Evolutionary conservation across 2,329 filamentous ascomycete genomes (phyloP).

Genomic region (Apiospora hydei): DNA sequence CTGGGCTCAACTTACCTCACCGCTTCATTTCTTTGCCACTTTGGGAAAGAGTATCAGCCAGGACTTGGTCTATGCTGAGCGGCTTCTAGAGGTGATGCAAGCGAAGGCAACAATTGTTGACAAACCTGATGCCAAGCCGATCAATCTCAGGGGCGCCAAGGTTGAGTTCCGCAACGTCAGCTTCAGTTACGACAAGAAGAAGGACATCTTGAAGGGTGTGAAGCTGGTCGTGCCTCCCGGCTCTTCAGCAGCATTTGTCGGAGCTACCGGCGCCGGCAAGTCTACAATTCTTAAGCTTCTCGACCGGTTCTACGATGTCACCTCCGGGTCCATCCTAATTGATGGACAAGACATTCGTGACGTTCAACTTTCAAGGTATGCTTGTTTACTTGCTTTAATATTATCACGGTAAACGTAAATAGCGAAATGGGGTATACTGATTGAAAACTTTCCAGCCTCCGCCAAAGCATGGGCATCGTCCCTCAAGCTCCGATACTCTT

Average conservation of each 20-base stretch:
- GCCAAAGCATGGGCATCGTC: conserved; percentile 52
- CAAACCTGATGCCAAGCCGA: conserved; percentile 55
- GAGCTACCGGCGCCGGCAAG: conserved; percentile 63
- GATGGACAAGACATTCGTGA: conserved; percentile 54
- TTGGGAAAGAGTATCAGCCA: conserved; percentile 63
- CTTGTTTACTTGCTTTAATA: background rate
- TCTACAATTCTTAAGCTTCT: conserved; percentile 58
- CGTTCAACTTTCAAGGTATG: conserved; percentile 47
- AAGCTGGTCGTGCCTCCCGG: conserved; percentile 59
- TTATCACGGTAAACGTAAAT: conserved; percentile 23
- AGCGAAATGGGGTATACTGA: background rate
- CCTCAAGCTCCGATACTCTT: conserved; percentile 56
- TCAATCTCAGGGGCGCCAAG: conserved; percentile 59
- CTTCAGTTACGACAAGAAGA: conserved; percentile 68
- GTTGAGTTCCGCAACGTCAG: conserved; percentile 62
- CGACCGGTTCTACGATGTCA: conserved; percentile 59
- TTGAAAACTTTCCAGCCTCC: conserved; percentile 41
- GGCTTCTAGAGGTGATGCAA: conserved; percentile 64
- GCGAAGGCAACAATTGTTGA: conserved; percentile 63
- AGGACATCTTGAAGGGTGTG: conserved; percentile 62
- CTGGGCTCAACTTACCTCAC: conserved; percentile 75
- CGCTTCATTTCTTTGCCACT: conserved; percentile 72
- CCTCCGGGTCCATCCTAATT: conserved; percentile 52
- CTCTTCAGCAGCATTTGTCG: conserved; percentile 66
- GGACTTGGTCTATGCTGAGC: conserved; percentile 64